Evolutionary conservation across 768 basidiomycete species (phyloP).

Genomic region (Melanogaster broomeanus): DNA sequence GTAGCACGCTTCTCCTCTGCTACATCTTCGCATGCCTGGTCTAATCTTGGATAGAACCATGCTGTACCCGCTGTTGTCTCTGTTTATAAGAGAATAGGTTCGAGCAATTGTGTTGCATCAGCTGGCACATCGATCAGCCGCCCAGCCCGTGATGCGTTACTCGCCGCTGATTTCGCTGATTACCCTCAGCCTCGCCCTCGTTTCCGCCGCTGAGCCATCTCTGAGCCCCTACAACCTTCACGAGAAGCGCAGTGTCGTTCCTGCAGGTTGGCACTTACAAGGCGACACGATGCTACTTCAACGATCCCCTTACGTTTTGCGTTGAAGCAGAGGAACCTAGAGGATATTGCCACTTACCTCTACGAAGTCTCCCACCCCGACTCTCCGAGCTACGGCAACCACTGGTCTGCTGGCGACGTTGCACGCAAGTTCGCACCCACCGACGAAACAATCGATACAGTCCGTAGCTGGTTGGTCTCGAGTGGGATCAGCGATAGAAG

Average conservation of each 20-base stretch:
- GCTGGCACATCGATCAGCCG: neutral
- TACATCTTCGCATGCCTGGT: neutral
- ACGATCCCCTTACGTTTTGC: slow-evolving; percentile 32
- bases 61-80: neutral
- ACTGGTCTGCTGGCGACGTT: slow-evolving; percentile 33
- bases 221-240: slow-evolving; percentile 33
- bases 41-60: slow-evolving; percentile 4
- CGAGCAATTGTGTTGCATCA: neutral
- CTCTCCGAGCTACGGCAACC: slow-evolving; percentile 30
- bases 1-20: neutral
- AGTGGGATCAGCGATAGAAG: slow-evolving; percentile 23
- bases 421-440: slow-evolving; percentile 28
- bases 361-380: slow-evolving; percentile 37
- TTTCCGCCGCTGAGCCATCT: slow-evolving; percentile 16
- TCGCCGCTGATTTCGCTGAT: slow-evolving; percentile 6
- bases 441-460: slow-evolving; percentile 19
- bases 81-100: slow-evolving; percentile 2
- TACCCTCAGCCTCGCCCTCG: slow-evolving; percentile 9
- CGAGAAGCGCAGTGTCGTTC: slow-evolving; percentile 39
- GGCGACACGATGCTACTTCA: slow-evolving; percentile 35
- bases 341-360: slow-evolving; percentile 25
- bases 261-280: slow-evolving; percentile 36
- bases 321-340: slow-evolving; percentile 32
- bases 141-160: slow-evolving; percentile 11
- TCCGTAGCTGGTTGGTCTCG: slow-evolving; percentile 30